Base-by-base conservation (phyloP, 2,329 filamentous ascomycete species). In the Shiraia sp. region DNA sequence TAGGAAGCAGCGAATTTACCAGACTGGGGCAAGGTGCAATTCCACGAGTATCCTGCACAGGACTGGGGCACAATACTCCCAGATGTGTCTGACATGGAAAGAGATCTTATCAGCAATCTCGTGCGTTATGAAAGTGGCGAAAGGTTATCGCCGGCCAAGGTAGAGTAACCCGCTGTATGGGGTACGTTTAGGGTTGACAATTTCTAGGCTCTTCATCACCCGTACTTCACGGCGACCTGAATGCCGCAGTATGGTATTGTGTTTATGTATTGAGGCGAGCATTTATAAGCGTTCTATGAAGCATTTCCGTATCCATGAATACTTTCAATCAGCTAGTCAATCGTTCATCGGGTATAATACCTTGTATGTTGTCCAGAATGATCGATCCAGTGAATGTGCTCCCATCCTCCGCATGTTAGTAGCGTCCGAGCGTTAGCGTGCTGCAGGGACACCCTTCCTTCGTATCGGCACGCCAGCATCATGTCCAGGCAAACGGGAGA, bases 1-100 rank as follows among this genome's bases (percentile, higher is more conserved):
- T 43, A 78, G 75, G 78, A 91, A 69, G 87, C 88, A 4, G 71
- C 71, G 9, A 61, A 63, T 1, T 86, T 95, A 59, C 87, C 88
- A 0, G 93, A 96, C 13, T 99, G 95, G 79, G 88, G 91, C 10
- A 95, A 87, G 62, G 81, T 87, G 63, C 71, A 90, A 67, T 99
- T 96, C 72, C 80, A 83, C 28, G 75, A 83, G 10, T 96, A 95
- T 62, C 79, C 83, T 3, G 69, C 75, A 0, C 79, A 79, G 50
- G 49, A 74, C 0, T 96, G 91, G 90, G 75, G 81, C 1, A 78
- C 80, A 1, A 74, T 96, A 13, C 71, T 97, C 29, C 81, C 82
- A 0, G 76, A 75, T 4, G 78, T 82, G 0, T 78, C 82, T 19
- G 68, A 75, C 0, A 72, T 73, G 10, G 86, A 83, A 19, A 77